Base-by-base conservation (phyloP, 2,329 filamentous ascomycete species). In the Pseudopyricularia cyperi region DNA sequence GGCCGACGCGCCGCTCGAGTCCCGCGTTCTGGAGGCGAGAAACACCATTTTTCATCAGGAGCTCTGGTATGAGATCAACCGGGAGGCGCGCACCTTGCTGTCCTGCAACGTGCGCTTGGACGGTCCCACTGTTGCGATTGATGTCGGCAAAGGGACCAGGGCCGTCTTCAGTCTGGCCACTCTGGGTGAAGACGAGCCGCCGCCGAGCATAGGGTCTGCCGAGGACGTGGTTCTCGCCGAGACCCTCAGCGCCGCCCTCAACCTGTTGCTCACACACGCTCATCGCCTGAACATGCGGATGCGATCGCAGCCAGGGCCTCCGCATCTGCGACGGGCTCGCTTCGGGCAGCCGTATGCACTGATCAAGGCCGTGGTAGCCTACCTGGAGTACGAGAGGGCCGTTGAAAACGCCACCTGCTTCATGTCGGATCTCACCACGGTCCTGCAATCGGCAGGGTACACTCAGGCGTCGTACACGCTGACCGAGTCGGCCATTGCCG, bases 11-110 rank as follows among this genome's bases (percentile, higher is more conserved):
- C 71, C 77, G 1, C 70, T 90, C 8, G 80, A 88, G 57, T 73
- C 80, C 30, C 76, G 82, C 9, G 86, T 94, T 32, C 77, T 83
- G 17, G 79, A 87, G 59, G 85, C 87, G 2, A 77, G 87, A 53
- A 85, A 93, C 64, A 88, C 85, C 49, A 74, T 91, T 19, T 89
- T 87, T 59, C 82, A 87, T 28, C 83, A 90, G 62, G 93, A 98
- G 63, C 70, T 98, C 2, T 96, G 89, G 76, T 83, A 95, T 59
- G 93, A 98, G 66, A 73, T 97, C 54, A 83, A 84, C 51, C 78
- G 88, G 17, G 93, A 98, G 67, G 82, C 86, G 0, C 83, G 89
- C 15, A 75, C 76, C 0, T 71, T 95, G 22, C 75, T 83, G 3
- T 80, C 82, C 11, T 82, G 87, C 55, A 80, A 83, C 9, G 83